These are phyloP conservation scores for Mortierella sp. DNA, from an alignment of 371 early-diverging fungal species.

Conservation along the genomic window DNA sequence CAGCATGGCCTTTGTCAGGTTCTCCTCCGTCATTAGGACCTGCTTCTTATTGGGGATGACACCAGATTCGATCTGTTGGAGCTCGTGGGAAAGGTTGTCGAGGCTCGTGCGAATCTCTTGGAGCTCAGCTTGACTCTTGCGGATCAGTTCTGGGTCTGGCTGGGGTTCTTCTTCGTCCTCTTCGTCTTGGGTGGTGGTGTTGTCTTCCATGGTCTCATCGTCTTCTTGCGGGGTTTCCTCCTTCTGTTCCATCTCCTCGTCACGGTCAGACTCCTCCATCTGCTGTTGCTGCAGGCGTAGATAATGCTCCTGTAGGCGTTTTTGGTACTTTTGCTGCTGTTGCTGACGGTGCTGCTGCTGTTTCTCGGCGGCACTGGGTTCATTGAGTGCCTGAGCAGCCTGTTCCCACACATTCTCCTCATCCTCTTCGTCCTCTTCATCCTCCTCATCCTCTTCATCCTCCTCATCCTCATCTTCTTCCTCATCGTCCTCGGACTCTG, in stretches of 20 bases:
- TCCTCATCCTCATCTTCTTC: background rate
- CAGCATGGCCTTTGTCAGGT: slow-evolving; percentile 54
- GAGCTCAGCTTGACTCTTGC: slow-evolving; percentile 37
- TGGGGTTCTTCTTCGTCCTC: slow-evolving; percentile 22
- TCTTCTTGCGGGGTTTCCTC: background rate
- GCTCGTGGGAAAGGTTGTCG: slow-evolving; percentile 22
- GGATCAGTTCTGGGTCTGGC: slow-evolving; percentile 26
- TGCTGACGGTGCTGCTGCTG: background rate
- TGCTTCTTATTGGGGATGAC: slow-evolving; percentile 33
- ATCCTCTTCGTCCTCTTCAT: background rate
- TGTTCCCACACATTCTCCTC: background rate
- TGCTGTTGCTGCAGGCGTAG: background rate
- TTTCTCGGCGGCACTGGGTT: background rate
- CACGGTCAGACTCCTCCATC: background rate
- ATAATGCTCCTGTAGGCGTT: too few species aligned
- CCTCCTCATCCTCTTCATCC: background rate
- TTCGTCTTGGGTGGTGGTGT: background rate
- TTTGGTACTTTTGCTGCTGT: background rate
- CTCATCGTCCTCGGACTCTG: background rate
- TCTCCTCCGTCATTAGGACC: slow-evolving; percentile 47
- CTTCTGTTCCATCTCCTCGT: slow-evolving; percentile 8
- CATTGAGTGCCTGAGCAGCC: slow-evolving; percentile 4
- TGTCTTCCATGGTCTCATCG: background rate
- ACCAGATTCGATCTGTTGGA: slow-evolving; percentile 37
- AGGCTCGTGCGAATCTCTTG: slow-evolving; percentile 20